These are phyloP conservation scores for Chrysanthemum seticuspe DNA, from an alignment of 129 eudicot species.

Conservation along the genomic window DNA sequence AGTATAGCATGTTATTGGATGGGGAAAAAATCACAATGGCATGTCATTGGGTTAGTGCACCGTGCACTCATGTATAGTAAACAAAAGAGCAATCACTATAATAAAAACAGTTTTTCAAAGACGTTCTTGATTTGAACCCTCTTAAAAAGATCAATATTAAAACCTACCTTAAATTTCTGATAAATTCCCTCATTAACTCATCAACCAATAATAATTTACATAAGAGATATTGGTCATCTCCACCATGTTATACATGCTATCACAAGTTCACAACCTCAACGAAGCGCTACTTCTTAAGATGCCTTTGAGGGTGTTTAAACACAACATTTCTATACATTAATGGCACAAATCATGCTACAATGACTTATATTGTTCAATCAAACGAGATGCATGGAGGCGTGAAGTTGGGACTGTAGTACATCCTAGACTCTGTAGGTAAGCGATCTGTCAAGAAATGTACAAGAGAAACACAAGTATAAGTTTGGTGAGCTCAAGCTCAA, in stretches of 20 bases:
- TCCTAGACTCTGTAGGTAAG: slow-evolving; percentile 72
- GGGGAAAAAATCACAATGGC: no score
- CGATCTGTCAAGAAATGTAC: slow-evolving; percentile 49
- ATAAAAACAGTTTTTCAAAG: no score
- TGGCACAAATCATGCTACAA: slow-evolving; percentile 37
- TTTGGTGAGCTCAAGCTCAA: slow-evolving; percentile 2
- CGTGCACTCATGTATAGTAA: no score
- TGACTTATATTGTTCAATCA: slow-evolving; percentile 89
- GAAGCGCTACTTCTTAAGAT: slow-evolving; percentile 14
- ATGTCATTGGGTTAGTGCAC: no score
- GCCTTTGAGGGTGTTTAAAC: not conserved
- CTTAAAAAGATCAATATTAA: no score
- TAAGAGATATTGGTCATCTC: not conserved
- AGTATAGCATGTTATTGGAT: no score
- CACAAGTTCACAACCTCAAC: slow-evolving; percentile 4
- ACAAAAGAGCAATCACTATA: no score
- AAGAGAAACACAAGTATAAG: not conserved
- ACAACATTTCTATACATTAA: not conserved
- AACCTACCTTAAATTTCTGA: no score
- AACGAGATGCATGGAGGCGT: slow-evolving; percentile 89
- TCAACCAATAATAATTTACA: no score
- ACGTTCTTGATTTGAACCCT: no score
- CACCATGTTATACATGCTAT: not conserved
- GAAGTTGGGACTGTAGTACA: slow-evolving; percentile 87
- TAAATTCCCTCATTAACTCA: no score